phyloP scores from a whole-genome alignment of 805 yeast genomes.

The Alloascoidea hylecoeti region DNA sequence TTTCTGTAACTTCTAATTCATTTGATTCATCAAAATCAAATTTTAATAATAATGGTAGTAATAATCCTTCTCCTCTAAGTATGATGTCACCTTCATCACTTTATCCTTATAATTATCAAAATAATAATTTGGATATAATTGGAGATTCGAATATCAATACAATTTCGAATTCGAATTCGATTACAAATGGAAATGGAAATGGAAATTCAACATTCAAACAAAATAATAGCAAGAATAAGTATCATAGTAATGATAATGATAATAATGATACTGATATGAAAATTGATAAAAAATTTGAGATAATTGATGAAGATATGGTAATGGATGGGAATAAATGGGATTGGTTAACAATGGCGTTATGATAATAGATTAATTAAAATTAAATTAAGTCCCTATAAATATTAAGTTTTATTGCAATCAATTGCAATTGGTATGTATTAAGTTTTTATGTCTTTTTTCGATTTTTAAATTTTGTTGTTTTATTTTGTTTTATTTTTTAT shows the following conservation, averaged over 20 bases:
- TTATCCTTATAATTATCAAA: slow-evolving; percentile 9
- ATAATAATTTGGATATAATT: slow-evolving; percentile 1
- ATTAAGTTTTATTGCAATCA: too few species aligned
- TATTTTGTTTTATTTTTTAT: too few species aligned
- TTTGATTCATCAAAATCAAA: too few species aligned
- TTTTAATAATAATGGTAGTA: too few species aligned
- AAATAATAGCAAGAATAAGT: slow-evolving; percentile 4
- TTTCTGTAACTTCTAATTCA: too few species aligned
- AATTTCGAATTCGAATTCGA: slow-evolving; percentile 1
- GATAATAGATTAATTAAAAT: too few species aligned
- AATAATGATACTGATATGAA: slow-evolving; percentile 3
- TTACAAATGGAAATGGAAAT: slow-evolving; percentile 4
- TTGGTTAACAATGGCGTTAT: slow-evolving; percentile 17
- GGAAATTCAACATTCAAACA: slow-evolving; percentile 3
- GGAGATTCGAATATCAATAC: not conserved
- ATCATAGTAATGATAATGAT: slow-evolving; percentile 2
- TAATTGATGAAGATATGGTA: slow-evolving; percentile 3
- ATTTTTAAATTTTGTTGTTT: too few species aligned
- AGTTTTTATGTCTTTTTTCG: too few species aligned
- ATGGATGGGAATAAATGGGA: slow-evolving; percentile 15
- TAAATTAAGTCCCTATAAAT: too few species aligned
- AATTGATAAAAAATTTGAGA: slow-evolving; percentile 1
- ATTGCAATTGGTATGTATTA: too few species aligned
- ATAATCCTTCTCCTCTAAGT: slow-evolving; percentile 2
- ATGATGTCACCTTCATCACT: slow-evolving; percentile 8